These are phyloP conservation scores for Wickerhamomyces hampshirensis DNA, from an alignment of 805 yeast genomes.

Conservation along the genomic window DNA sequence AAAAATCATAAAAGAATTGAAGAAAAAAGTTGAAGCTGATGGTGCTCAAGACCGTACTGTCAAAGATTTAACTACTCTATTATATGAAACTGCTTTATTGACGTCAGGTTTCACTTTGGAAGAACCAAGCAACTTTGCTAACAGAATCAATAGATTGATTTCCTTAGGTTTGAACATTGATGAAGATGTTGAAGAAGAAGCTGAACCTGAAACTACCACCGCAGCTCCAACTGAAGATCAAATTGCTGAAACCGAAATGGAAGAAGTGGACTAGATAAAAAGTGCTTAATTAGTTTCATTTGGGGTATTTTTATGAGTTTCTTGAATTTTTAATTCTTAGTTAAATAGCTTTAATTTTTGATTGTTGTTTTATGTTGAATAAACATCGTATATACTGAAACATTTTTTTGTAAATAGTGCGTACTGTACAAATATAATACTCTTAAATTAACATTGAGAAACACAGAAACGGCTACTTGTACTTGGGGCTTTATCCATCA, in stretches of 20 bases:
- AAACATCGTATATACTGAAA: too few relatives aligned
- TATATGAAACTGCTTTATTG: conserved; percentile 96
- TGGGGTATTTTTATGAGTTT: too few relatives aligned
- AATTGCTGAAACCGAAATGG: conserved; percentile 93
- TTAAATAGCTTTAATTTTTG: background rate
- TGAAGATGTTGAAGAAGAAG: conserved; percentile 68
- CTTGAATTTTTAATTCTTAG: background rate
- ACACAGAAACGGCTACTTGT: too few relatives aligned
- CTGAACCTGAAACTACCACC: conserved; percentile 62
- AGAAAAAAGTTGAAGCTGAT: conserved; percentile 91
- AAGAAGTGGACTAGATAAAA: conserved; percentile 83
- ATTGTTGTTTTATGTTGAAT: too few relatives aligned
- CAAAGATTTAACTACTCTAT: conserved; percentile 91
- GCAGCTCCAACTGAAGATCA: conserved; percentile 51
- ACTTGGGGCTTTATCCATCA: too few relatives aligned
- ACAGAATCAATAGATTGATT: conserved; percentile 96
- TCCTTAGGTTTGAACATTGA: conserved; percentile 98
- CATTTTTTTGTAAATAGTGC: too few relatives aligned
- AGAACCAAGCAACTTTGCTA: conserved; percentile 96
- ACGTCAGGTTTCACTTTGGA: conserved; percentile 99
- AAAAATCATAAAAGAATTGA: conserved; percentile 91
- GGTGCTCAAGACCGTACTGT: conserved; percentile 99
- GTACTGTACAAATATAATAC: too few relatives aligned
- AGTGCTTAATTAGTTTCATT: too few relatives aligned
- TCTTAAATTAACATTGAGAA: too few relatives aligned